phyloP scores from a whole-genome alignment of 2,329 filamentous ascomycete species.

The Sclerotinia trifoliorum region DNA sequence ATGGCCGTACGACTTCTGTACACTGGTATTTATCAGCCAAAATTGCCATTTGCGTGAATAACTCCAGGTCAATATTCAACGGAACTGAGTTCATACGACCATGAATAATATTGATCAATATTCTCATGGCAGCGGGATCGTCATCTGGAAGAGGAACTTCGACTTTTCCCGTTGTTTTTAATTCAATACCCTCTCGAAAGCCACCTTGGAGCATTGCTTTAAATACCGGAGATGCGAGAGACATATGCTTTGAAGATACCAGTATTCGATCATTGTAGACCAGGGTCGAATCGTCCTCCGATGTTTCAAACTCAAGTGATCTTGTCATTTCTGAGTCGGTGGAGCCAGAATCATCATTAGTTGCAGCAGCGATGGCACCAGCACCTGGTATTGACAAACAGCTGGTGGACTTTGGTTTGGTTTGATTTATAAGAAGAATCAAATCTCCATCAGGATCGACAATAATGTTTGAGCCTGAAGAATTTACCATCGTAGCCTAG shows the following conservation, averaged over 20 bases:
- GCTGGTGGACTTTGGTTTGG: not conserved
- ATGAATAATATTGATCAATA: conserved; percentile 1
- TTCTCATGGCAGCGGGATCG: not conserved
- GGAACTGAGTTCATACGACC: not conserved
- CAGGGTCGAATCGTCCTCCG: not conserved
- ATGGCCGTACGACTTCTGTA: not conserved
- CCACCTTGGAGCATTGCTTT: conserved; percentile 5
- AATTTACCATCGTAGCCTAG: not conserved
- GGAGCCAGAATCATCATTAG: not conserved
- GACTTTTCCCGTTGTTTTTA: not conserved
- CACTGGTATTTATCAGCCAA: conserved; percentile 10
- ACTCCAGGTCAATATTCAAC: not conserved
- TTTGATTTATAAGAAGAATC: not conserved
- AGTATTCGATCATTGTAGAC: not conserved
- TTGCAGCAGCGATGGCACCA: not conserved
- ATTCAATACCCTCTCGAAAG: not conserved
- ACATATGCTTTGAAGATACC: conserved; percentile 17
- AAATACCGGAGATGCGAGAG: conserved; percentile 4
- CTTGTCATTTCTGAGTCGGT: not conserved
- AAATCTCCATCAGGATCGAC: conserved; percentile 16
- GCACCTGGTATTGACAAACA: too few relatives aligned
- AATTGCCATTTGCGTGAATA: not conserved
- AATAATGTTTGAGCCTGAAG: not conserved
- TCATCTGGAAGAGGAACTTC: conserved; percentile 6
- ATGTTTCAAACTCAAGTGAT: accelerated